A percentile compares a stretch with the other conserved stretches of the same genome.
Conservation (phyloP, 768 basidiomycete genomes). For the Phanerochaete carnosa region DNA sequence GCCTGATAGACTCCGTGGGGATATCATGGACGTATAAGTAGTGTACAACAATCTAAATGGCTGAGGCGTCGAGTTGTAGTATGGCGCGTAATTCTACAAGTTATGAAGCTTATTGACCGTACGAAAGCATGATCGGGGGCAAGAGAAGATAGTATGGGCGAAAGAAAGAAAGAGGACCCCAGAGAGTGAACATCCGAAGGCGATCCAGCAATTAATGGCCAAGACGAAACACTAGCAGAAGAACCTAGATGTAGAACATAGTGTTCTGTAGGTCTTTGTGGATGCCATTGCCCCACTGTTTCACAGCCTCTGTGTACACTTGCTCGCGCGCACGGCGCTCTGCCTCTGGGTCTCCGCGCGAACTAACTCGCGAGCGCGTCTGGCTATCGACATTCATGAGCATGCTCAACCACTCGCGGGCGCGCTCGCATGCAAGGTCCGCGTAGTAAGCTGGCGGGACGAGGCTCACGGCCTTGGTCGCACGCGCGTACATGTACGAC, state of each 20-base stretch:
- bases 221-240: not conserved
- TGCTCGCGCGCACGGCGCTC: conserved; percentile 31
- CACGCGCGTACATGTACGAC: conserved; percentile 77
- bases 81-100: too few species aligned
- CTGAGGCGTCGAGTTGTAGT: too few species aligned
- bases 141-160: too few species aligned
- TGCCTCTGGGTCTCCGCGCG: conserved; percentile 32
- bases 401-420: conserved; percentile 71
- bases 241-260: conserved; percentile 72
- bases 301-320: conserved; percentile 39
- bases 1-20: too few species aligned
- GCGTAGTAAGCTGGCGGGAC: conserved; percentile 81
- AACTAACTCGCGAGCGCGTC: conserved; percentile 18
- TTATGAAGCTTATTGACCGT: too few species aligned
- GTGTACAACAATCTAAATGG: too few species aligned
- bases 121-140: too few species aligned
- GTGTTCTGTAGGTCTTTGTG: conserved; percentile 53
- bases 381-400: conserved; percentile 48
- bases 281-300: conserved; percentile 33
- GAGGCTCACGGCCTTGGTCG: conserved; percentile 80
- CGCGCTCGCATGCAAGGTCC: conserved; percentile 80
- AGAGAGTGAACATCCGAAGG: too few species aligned
- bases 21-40: too few species aligned
- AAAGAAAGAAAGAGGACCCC: too few species aligned
- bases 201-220: too few species aligned